Base-by-base conservation (phyloP, 2,329 filamentous ascomycete species). In the Fusarium goolgardi region DNA sequence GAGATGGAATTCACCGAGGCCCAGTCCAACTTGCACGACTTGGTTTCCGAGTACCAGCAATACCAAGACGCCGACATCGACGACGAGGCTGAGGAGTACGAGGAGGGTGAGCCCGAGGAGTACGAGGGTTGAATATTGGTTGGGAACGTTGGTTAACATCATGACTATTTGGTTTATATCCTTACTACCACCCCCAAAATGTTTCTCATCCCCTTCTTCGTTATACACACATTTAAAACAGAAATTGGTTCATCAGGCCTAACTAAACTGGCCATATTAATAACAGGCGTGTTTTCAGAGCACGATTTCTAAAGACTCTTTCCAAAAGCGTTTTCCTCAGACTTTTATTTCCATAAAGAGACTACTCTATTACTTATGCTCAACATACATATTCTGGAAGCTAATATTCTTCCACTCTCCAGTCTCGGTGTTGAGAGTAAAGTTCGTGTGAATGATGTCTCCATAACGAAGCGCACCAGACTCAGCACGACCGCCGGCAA, bases 1-100 rank as follows among this genome's bases (percentile, higher is more conserved):
- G 96, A 98, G 91, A 98, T 98, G 96, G 96, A 99, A 87, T 99
- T 99, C 88, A 99, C 96, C 79, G 96, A 99, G 89, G 96, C 96
- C 76, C 96, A 99, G 90, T 97, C 93, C 85, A 99, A 99, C 88
- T 98, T 99, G 95, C 98, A 99, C 88, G 96, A 99, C 83, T 87
- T 99, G 81, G 94, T 99, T 76, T 97, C 93, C 68, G 96, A 99
- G 84, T 99, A 99, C 87, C 96, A 98, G 89, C 96, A 99, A 84
- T 99, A 99, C 90, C 96, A 99, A 89, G 96, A 99, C 82, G 96
- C 95, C 79, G 92, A 92, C 78, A 89, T 97, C 82, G 96, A 96
- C 67, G 96, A 98, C 83, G 95, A 93, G 76, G 94, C 97, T 84
- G 77, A 93, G 95, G 86, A 94, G 97, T 83, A 65, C 18, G 65